Evolutionary conservation across 345 rosid genomes (phyloP), one percentile per base, ranked within the genome.

Genomic region (Noccaea bulbosa): DNA sequence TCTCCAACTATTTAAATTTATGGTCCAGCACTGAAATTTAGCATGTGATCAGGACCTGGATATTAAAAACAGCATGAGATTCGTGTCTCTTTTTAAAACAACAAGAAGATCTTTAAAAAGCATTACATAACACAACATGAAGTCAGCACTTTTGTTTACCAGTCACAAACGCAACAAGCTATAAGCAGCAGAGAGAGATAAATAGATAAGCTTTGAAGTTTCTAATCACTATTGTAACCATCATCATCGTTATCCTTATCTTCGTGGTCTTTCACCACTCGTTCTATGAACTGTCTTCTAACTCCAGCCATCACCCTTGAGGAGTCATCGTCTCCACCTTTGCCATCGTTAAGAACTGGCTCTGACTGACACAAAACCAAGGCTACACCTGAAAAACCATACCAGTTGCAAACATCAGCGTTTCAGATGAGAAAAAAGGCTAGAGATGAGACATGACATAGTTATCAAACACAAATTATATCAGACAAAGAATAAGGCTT

Each of bases 311-410:
- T 77, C 51, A 94, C 77, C 76, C 88, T 84, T 12, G 97, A 89
- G 38, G 97, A 87, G 17, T 77, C 60, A 47, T 83, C 90, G 20
- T 83, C 85, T 77, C 96, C 94, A 51, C 86, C 62, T 77, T 89
- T 92, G 24, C 97, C 96, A 72, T 93, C 96, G 62, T 88, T 88
- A 60, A 94, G 89, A 10, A 91, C 97, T 2, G 97, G 92, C 73
- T 89, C 96, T 39, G 95, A 91, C 53, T 89, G 89, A 75, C 99
- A 94, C n/a, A 94, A 88, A 72, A 88, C 86, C 70, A 94, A 72
- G 3, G 99, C 97, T 55, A 94, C 93, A 81, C 99, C 99, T 94
- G 72, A 37, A 65, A 66, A 59, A 44, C 30, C 30, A 27, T 2
- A 32, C 3, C 5, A 35, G 14, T 47, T 47, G 33, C 33, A 45